These are phyloP conservation scores for Trichoderma reesei DNA, from an alignment of 495 filamentous ascomycete genomes.

Conservation along the genomic window DNA sequence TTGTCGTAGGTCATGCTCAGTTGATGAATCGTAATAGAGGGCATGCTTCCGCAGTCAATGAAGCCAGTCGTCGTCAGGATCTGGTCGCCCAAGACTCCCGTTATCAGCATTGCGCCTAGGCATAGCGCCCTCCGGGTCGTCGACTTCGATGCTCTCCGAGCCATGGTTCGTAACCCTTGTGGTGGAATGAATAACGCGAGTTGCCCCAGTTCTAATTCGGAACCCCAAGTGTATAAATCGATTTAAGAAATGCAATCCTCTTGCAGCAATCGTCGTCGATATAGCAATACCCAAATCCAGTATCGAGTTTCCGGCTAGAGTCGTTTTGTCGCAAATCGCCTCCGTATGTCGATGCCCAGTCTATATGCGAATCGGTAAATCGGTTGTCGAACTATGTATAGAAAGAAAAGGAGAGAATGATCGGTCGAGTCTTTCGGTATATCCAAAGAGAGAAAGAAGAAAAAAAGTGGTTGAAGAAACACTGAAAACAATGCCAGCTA, in stretches of 20 bases:
- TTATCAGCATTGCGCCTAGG: conserved; percentile 25
- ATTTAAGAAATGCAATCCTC: not conserved
- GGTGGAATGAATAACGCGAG: not conserved
- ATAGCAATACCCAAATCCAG: not conserved
- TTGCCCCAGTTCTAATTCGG: not conserved
- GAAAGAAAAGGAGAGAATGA: not conserved
- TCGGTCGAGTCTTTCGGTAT: not conserved
- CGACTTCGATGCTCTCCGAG: conserved; percentile 16
- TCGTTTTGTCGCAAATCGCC: conserved; percentile 4
- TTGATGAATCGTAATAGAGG: conserved; percentile 59
- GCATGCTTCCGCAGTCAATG: conserved; percentile 56
- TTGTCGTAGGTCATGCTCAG: conserved; percentile 74
- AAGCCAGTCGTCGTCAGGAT: conserved; percentile 74
- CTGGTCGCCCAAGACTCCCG: conserved; percentile 48
- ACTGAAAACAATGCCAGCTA: not conserved
- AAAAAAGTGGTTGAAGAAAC: not conserved
- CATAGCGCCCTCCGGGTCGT: conserved; percentile 17
- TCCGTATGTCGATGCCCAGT: not conserved
- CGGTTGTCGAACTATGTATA: no score
- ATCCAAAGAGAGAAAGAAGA: not conserved
- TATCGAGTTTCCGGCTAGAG: not conserved
- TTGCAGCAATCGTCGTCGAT: not conserved
- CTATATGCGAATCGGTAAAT: not conserved
- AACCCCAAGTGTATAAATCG: not conserved
- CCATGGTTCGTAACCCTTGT: conserved; percentile 1